Evolutionary conservation across 495 filamentous ascomycete species (phyloP).

Genomic region (Penicillium arizonense): DNA sequence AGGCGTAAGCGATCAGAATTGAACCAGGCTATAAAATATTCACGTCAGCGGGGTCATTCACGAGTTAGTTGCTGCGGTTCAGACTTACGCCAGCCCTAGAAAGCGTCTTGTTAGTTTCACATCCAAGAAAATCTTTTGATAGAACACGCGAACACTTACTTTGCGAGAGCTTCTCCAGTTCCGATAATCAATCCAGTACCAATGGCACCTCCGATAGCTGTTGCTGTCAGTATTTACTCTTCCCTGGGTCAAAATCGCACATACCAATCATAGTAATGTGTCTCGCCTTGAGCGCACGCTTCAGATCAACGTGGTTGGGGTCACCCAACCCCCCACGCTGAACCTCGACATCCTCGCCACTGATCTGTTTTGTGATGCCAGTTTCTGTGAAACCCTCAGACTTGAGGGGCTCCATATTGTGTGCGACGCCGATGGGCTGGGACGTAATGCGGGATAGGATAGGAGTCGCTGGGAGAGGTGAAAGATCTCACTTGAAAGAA

Average conservation of each 20-base stretch:
- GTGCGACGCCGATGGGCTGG: neutral
- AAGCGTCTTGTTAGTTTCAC: conserved; percentile 1
- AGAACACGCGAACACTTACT: conserved; percentile 25
- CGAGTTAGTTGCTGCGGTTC: neutral
- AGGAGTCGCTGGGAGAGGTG: neutral
- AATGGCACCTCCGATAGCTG: conserved; percentile 83
- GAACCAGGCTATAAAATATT: conserved; percentile 57
- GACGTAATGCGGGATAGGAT: neutral
- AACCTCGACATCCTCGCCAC: conserved; percentile 23
- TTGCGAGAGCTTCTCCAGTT: conserved; percentile 64
- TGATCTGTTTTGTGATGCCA: conserved; percentile 8
- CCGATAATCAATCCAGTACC: conserved; percentile 71
- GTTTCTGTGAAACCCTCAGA: conserved; percentile 10
- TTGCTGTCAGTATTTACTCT: neutral
- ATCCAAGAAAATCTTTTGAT: neutral
- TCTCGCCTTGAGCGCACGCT: conserved; percentile 69
- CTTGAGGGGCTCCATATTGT: conserved; percentile 12
- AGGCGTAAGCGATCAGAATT: conserved; percentile 66
- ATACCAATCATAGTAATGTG: conserved; percentile 80
- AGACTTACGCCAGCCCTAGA: conserved; percentile 39
- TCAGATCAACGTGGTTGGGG: conserved; percentile 44
- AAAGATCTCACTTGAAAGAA: neutral
- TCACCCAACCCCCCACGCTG: conserved; percentile 26
- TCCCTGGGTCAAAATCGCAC: neutral
- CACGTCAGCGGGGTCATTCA: conserved; percentile 16